Evolutionary conservation across 2,329 filamentous ascomycete genomes (phyloP).

Genomic region (Aspergillus chevalieri): DNA sequence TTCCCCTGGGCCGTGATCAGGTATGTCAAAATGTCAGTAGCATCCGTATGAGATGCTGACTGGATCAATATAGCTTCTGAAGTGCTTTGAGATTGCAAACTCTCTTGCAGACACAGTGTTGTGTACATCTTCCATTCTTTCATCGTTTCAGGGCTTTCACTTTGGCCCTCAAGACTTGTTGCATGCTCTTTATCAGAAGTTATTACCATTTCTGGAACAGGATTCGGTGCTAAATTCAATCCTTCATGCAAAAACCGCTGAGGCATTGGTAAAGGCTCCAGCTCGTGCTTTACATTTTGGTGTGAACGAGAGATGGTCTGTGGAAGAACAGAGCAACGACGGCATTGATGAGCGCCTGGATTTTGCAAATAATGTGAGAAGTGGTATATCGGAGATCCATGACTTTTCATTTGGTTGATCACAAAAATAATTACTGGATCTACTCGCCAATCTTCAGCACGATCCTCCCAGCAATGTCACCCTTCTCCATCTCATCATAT

Average conservation of each 20-base stretch:
- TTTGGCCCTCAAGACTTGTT: conserved; percentile 23
- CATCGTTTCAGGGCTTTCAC: conserved; percentile 7
- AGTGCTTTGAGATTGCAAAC: conserved; percentile 28
- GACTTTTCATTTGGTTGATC: no score
- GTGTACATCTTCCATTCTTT: conserved; percentile 5
- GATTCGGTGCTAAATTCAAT: conserved; percentile 21
- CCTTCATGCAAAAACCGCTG: conserved; percentile 22
- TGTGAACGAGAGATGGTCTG: no score
- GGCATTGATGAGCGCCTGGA: no score
- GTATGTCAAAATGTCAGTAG: conserved; percentile 11
- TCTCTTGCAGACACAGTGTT: conserved; percentile 25
- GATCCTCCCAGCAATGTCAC: conserved; percentile 38
- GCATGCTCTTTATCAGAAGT: conserved; percentile 25
- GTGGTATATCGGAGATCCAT: no score
- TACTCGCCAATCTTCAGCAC: conserved; percentile 36
- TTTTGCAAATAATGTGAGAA: no score
- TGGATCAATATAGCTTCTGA: conserved; percentile 16
- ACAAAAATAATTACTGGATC: no score
- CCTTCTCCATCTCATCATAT: conserved; percentile 42
- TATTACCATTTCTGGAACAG: conserved; percentile 22
- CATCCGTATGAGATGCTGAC: background rate
- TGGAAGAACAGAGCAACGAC: no score
- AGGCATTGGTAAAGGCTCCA: conserved; percentile 20
- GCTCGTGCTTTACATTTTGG: conserved; percentile 6
- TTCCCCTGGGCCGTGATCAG: conserved; percentile 26